Base-by-base conservation (phyloP, 2,329 filamentous ascomycete genomes). In the Paraphaeosphaeria minitans region DNA sequence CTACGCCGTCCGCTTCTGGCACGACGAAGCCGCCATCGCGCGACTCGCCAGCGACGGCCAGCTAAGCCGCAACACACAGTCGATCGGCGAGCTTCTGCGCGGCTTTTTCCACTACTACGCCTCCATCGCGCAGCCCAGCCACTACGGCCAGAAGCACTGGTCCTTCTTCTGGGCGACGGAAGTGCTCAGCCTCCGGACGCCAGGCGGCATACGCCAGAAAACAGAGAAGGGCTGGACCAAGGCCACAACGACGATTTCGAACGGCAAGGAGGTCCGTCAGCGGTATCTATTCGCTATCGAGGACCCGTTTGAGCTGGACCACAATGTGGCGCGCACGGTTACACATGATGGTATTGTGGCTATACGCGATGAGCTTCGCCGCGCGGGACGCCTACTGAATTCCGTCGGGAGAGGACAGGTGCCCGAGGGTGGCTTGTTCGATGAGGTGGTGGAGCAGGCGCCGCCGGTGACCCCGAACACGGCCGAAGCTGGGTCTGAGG, bases 51-150 rank as follows among this genome's bases (percentile, higher is more conserved):
- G 76, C 1, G 75, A 80, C 37, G 84, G 86, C 19, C 80, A 83
- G 51, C 79, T 94, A 35, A 91, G 87, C 31, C 79, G 83, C 42
- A 97, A 96, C 70, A 78, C 74, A 1, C 87, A 95, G 57, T 84
- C 87, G 0, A 69, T 94, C 2, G 92, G 91, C 1, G 80, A 84
- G 5, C 81, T 97, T 0, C 81, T 97, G 0, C 84, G 89, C 53
- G 91, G 91, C 0, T 97, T 97, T 79, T 97, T 96, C 71, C 89
- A 92, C 67, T 97, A 96, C 76, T 97, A 89, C 70, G 89, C 90
- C 2, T 85, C 89, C 29, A 82, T 78, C 60, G 82, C 82, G 21
- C 81, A 59, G 3, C 81, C 46, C 0, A 67, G 65, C n/a, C 45
- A 52, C 1, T 66, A 69, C 33, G 67, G 69, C 7, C 65, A 62